Conservation (phyloP, 192 early-diverging fungal species). For the Coemansia sp. region DNA sequence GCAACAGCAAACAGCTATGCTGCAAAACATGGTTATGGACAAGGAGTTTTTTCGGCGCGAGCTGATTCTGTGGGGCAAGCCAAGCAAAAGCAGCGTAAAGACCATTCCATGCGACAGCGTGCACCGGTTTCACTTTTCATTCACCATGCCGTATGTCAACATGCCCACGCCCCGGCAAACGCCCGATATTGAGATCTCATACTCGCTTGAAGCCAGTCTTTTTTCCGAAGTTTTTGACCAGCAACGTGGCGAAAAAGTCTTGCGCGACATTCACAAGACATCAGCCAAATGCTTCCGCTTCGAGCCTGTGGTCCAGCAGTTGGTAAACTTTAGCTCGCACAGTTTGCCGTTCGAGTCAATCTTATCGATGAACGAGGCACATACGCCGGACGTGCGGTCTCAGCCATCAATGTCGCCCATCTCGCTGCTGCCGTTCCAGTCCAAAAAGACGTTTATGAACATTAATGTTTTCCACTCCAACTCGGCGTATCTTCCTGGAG, state of each 20-base stretch:
- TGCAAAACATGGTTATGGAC: slow-evolving; percentile 52
- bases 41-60: slow-evolving; percentile 56
- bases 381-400: slow-evolving; percentile 1
- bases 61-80: slow-evolving; percentile 52
- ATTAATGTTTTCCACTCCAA: slow-evolving; percentile 50
- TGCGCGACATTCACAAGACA: slow-evolving; percentile 48
- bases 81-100: slow-evolving; percentile 23
- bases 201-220: slow-evolving; percentile 48
- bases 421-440: slow-evolving; percentile 28
- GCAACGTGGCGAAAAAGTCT: slow-evolving; percentile 27
- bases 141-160: slow-evolving; percentile 56
- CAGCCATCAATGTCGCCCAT: slow-evolving; percentile 12
- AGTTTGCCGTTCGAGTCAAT: slow-evolving; percentile 35
- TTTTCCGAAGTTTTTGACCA: slow-evolving; percentile 38
- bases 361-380: slow-evolving; percentile 40
- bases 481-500: slow-evolving; percentile 43
- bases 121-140: slow-evolving; percentile 55
- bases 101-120: slow-evolving; percentile 33
- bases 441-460: slow-evolving; percentile 37
- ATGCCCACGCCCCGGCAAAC: slow-evolving; percentile 55
- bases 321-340: slow-evolving; percentile 20
- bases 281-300: slow-evolving; percentile 39
- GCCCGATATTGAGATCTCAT: slow-evolving; percentile 52
- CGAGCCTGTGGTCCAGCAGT: slow-evolving; percentile 49
- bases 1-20: slow-evolving; percentile 43